Conservation (phyloP, 495 filamentous ascomycete species). For the Parmelia sp. region DNA sequence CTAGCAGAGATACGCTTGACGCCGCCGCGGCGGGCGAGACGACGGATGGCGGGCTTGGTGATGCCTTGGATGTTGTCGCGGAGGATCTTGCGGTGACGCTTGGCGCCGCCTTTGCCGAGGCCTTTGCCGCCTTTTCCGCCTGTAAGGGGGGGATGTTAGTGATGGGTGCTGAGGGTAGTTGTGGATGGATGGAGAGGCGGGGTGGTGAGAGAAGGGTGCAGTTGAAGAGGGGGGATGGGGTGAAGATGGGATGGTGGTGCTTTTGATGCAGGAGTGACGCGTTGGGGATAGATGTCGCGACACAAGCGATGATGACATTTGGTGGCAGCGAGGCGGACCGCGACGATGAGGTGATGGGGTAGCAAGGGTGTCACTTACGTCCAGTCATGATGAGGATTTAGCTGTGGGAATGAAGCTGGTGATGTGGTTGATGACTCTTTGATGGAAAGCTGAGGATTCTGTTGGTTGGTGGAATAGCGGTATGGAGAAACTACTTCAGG, state of each 20-base stretch:
- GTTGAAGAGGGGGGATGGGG: neutral
- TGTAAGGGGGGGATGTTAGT: conserved; percentile 31
- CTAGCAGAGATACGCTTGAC: conserved; percentile 99
- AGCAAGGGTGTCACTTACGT: conserved; percentile 61
- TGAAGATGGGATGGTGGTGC: neutral
- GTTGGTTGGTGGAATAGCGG: no score
- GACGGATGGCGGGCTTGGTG: conserved; percentile 99
- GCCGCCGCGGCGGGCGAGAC: conserved; percentile 99
- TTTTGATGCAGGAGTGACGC: neutral
- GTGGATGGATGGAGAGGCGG: no score
- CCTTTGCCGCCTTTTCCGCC: conserved; percentile 98
- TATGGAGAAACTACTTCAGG: no score
- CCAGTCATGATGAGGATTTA: conserved; percentile 73
- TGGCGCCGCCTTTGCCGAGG: conserved; percentile 91
- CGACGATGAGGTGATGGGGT: conserved; percentile 25
- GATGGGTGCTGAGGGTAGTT: no score
- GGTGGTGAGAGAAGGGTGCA: neutral
- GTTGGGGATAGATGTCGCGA: neutral
- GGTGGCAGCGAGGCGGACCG: conserved; percentile 9
- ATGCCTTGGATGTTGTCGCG: conserved; percentile 99
- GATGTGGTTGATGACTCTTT: neutral
- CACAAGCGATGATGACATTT: conserved; percentile 5
- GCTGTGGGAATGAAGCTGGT: neutral
- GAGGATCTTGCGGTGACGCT: conserved; percentile 96
- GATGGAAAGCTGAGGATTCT: neutral